These are phyloP conservation scores for Raddia guianensis DNA, from an alignment of 176 grass and related monocot genomes.

Conservation along the genomic window DNA sequence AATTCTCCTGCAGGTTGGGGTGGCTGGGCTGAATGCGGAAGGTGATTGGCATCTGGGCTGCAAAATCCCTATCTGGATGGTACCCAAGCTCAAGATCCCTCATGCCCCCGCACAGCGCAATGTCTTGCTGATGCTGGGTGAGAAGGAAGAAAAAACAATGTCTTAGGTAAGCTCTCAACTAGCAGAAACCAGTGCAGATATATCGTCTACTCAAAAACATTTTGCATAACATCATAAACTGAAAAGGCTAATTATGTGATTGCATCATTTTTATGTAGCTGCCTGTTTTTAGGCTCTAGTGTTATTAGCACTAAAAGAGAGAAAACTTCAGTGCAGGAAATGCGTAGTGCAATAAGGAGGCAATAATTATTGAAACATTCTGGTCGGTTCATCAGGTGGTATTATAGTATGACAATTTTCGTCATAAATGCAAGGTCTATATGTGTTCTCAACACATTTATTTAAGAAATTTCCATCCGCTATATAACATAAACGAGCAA, in stretches of 20 bases:
- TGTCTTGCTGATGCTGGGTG: constrained; percentile 73
- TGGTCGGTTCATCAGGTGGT: not conserved
- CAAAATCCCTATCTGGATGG: constrained; percentile 72
- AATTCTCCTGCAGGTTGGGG: constrained; percentile 82
- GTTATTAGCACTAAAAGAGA: not conserved
- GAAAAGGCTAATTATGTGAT: not conserved
- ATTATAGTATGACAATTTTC: not conserved
- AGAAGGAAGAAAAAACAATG: not conserved
- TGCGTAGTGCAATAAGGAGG: not conserved
- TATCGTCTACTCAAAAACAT: not conserved
- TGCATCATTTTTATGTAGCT: not conserved
- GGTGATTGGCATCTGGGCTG: constrained; percentile 80
- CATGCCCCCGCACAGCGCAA: constrained; percentile 64
- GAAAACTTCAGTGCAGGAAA: not conserved
- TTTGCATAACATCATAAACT: not conserved
- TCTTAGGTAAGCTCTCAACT: too few relatives aligned
- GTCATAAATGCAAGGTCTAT: not conserved
- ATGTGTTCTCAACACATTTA: not conserved
- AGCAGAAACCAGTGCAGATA: not conserved
- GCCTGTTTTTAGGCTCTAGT: not conserved
- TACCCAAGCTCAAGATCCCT: constrained; percentile 84
- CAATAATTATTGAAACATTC: not conserved
- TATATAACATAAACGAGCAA: constrained; percentile 2
- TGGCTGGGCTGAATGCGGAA: constrained; percentile 91
- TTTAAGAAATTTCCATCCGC: not conserved